phyloP scores from a whole-genome alignment of 192 early-diverging fungal genomes.

The Backusella morwellensis region DNA sequence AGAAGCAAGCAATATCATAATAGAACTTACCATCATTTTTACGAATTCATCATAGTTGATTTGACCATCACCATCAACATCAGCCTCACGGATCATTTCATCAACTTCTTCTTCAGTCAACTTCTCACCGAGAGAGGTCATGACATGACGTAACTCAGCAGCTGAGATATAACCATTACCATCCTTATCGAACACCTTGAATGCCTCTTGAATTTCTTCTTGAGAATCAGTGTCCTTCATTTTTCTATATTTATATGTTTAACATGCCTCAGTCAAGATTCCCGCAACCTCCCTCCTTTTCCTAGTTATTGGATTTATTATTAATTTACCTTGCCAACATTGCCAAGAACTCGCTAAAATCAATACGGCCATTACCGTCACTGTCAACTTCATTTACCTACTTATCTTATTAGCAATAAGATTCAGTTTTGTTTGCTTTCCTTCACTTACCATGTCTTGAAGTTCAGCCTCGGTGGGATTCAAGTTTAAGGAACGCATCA shows the following conservation, averaged over 20 bases:
- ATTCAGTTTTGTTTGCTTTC: background rate
- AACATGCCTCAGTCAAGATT: background rate
- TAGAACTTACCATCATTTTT: conserved; percentile 64
- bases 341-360: conserved; percentile 93
- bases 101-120: conserved; percentile 53
- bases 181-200: conserved; percentile 95
- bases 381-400: conserved; percentile 89
- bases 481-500: conserved; percentile 88
- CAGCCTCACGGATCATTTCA: conserved; percentile 71
- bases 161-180: conserved; percentile 87
- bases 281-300: background rate
- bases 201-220: conserved; percentile 91
- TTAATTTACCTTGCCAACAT: conserved; percentile 75
- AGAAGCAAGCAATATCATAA: background rate
- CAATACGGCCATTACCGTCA: conserved; percentile 91
- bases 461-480: conserved; percentile 94
- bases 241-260: conserved; percentile 44
- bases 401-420: background rate
- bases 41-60: conserved; percentile 94
- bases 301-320: background rate
- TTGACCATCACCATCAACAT: conserved; percentile 84
- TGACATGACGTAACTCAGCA: conserved; percentile 84
- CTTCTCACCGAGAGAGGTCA: conserved; percentile 74
- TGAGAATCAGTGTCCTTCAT: conserved; percentile 81
- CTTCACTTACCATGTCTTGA: conserved; percentile 67